Evolutionary conservation across 1,284 basidiomycete genomes (phyloP).

Genomic region (Neolentinus lepideus): DNA sequence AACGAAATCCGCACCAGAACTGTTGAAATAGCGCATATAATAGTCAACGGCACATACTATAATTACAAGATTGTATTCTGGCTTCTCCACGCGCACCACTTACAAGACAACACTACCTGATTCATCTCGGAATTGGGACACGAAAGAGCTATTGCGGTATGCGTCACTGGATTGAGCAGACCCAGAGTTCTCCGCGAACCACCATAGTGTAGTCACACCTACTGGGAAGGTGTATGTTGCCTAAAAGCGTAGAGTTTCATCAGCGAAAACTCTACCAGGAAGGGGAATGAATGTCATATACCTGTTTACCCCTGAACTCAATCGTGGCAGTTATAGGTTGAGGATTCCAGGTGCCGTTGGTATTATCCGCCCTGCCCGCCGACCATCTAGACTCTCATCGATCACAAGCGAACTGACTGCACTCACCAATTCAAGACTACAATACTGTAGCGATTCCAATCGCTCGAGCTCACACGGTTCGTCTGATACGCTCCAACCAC

Average conservation of each 20-base stretch:
- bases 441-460: constrained; percentile 30
- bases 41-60: background rate
- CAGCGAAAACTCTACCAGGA: background rate
- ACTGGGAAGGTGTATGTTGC: constrained; percentile 64
- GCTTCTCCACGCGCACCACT: background rate
- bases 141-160: constrained; percentile 4
- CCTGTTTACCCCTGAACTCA: constrained; percentile 24
- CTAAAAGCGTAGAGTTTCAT: constrained; percentile 19
- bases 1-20: no score
- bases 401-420: background rate
- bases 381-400: background rate
- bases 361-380: constrained; percentile 40
- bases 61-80: background rate
- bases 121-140: background rate
- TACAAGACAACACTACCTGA: background rate
- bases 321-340: constrained; percentile 47
- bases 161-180: constrained; percentile 2
- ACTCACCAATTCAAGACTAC: constrained; percentile 25
- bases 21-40: background rate
- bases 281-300: constrained; percentile 15
- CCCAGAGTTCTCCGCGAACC: constrained; percentile 24
- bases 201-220: constrained; percentile 43
- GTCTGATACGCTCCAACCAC: constrained; percentile 61
- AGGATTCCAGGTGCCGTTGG: constrained; percentile 50
- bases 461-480: constrained; percentile 39